These are phyloP conservation scores for Yamadazyma blattariae DNA, from an alignment of 1,139 yeast genomes.

Conservation along the genomic window DNA sequence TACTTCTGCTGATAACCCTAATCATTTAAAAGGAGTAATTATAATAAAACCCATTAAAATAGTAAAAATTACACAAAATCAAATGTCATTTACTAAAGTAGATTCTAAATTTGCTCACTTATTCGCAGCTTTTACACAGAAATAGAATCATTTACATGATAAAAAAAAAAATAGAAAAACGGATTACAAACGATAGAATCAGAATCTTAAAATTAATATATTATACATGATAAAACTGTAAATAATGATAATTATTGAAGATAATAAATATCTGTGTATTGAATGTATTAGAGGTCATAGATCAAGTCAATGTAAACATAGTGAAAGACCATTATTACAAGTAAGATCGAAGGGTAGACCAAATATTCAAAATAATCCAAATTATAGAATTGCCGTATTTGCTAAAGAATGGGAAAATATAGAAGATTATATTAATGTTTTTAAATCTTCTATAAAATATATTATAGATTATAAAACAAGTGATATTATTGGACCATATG, in stretches of 20 bases:
- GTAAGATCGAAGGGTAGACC: slow-evolving; percentile 92
- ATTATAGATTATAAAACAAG: slow-evolving; percentile 49
- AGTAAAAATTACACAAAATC: too few relatives aligned
- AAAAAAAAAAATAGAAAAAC: too few relatives aligned
- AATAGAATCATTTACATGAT: too few relatives aligned
- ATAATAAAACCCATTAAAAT: too few relatives aligned
- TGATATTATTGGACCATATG: slow-evolving; percentile 41
- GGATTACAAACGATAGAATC: too few relatives aligned
- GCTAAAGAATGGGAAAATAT: slow-evolving; percentile 37
- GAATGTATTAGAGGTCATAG: slow-evolving; percentile 93
- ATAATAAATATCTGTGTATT: slow-evolving; percentile 84
- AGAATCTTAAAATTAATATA: too few relatives aligned
- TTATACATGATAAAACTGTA: too few relatives aligned
- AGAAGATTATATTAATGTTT: slow-evolving; percentile 28
- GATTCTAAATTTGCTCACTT: too few relatives aligned
- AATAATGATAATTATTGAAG: slow-evolving; percentile 78
- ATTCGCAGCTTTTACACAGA: too few relatives aligned
- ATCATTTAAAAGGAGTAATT: too few relatives aligned
- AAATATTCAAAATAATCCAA: slow-evolving; percentile 44
- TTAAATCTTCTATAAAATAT: slow-evolving; percentile 49
- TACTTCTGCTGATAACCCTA: too few relatives aligned
- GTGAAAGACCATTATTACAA: slow-evolving; percentile 72
- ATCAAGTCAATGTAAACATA: slow-evolving; percentile 82
- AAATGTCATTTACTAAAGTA: too few relatives aligned
- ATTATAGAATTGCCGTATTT: slow-evolving; percentile 56